A percentile compares a stretch with the other conserved stretches of the same genome.
These are phyloP conservation scores for Oenanthe sinensis DNA, from an alignment of 129 eudicot species.

Conservation along the genomic window DNA sequence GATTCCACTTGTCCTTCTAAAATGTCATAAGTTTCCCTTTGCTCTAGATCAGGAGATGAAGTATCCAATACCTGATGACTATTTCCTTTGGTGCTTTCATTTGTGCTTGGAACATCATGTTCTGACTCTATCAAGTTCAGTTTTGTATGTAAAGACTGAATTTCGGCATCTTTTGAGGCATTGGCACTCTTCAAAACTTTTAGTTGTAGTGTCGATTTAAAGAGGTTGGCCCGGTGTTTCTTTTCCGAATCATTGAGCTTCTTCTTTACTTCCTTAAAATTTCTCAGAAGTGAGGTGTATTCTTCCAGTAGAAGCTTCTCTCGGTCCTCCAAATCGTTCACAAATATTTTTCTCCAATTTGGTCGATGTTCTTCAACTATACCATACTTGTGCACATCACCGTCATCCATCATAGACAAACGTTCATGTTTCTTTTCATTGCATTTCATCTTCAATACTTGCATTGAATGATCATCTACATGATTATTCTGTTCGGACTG, in stretches of 20 bases:
- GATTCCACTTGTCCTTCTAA: slow-evolving; percentile 2
- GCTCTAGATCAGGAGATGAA: slow-evolving; percentile 6
- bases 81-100: background rate
- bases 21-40: slow-evolving; percentile 5
- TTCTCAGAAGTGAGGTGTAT: slow-evolving; percentile 48
- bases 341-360: slow-evolving; percentile 35
- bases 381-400: slow-evolving; percentile 8
- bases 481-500: slow-evolving; percentile 1
- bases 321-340: slow-evolving; percentile 52
- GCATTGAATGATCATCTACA: background rate
- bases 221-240: slow-evolving; percentile 48
- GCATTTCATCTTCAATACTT: background rate
- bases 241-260: slow-evolving; percentile 61
- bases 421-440: slow-evolving; percentile 13
- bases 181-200: slow-evolving; percentile 45
- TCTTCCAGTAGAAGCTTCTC: slow-evolving; percentile 56
- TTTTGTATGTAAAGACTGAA: slow-evolving; percentile 33
- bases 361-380: slow-evolving; percentile 30
- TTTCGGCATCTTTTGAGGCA: slow-evolving; percentile 46
- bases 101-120: slow-evolving; percentile 2
- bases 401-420: slow-evolving; percentile 7
- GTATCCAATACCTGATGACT: background rate
- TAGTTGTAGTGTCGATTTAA: slow-evolving; percentile 45
- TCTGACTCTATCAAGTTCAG: slow-evolving; percentile 20
- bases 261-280: slow-evolving; percentile 48